Evolutionary conservation across 257 asterid genomes (phyloP).

Genomic region (Jasminum sambac): DNA sequence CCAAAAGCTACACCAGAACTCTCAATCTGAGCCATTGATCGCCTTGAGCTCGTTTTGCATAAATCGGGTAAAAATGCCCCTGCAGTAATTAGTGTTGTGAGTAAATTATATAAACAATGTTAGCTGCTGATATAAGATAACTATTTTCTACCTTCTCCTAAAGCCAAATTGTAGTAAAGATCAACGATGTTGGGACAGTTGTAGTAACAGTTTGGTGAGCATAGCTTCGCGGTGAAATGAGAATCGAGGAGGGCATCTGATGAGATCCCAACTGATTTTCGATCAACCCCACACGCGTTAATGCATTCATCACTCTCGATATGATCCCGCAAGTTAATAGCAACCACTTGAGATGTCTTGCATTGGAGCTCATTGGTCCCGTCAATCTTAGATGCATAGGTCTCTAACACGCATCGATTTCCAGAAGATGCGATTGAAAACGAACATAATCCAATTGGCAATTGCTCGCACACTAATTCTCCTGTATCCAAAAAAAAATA

Average conservation of each 20-base stretch:
- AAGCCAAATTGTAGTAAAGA: constrained; percentile 38
- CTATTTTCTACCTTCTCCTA: constrained; percentile 32
- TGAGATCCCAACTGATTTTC: constrained; percentile 34
- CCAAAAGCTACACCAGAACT: constrained; percentile 34
- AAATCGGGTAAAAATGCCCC: constrained; percentile 30
- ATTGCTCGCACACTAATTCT: constrained; percentile 31
- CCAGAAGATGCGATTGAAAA: constrained; percentile 38
- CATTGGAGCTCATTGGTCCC: constrained; percentile 19
- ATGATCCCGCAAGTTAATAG: constrained; percentile 13
- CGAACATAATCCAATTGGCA: constrained; percentile 28
- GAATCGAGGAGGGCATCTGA: constrained; percentile 30
- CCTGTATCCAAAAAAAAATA: constrained; percentile 21
- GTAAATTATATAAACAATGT: background rate
- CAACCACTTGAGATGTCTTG: constrained; percentile 30
- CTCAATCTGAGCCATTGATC: constrained; percentile 26
- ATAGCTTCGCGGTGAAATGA: constrained; percentile 23
- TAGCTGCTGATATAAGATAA: background rate
- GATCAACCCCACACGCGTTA: constrained; percentile 31
- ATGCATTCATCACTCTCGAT: constrained; percentile 32
- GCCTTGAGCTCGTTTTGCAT: constrained; percentile 26
- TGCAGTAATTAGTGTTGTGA: background rate
- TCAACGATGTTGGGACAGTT: constrained; percentile 43
- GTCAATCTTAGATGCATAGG: constrained; percentile 10
- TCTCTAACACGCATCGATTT: constrained; percentile 40
- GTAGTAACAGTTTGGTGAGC: constrained; percentile 30